Base-by-base conservation (phyloP, 345 rosid species). In the Pseudoturritis turrita region DNA sequence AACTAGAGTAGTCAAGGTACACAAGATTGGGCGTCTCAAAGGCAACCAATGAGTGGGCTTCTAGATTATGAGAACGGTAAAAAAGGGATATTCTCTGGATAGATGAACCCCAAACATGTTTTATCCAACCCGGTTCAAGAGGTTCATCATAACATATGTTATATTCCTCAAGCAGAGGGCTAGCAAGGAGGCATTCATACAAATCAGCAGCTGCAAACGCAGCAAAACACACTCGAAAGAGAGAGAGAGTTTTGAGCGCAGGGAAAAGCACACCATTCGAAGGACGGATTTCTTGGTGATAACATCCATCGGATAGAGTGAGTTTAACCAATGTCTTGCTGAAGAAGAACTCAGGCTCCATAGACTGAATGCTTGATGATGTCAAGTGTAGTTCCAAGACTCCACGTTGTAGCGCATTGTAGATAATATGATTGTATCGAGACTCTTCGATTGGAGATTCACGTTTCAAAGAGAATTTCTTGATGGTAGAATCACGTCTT, bases 381-480 rank as follows among this genome's bases (percentile, higher is more conserved):
- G 26, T 0, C 46, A 58, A 58, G 46, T 37, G 10, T 15, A 62
- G 52, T 15, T 62, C 66, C 11, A 15, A 28, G 5, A 10, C 3
- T 15, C 66, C 52, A 28, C 6, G 39, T 26, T 43, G 0, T 0
- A 62, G 6, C 23, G 3, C 39, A 43, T 15, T 62, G 25, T 1
- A 0, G 3, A 62, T 26, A 10, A 25, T n/a, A 17, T 2, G n/a
- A 52, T 43, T 6, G 25, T 7, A 0, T 11, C 8, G 65, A 40
- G 36, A 0, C 13, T 0, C 0, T 1, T 2, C 6, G 0, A 2
- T 4, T 9, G 0, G 7, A n/a, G 6, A 23, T 1, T 0, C 0
- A 3, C 0, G 0, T n/a, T 5, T 25, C 23, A 60, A 60, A 25
- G 39, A 10, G 15, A 43, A 25, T 3, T 25, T 61, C 15, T 43